Conservation (phyloP, 1,284 basidiomycete species). For the Termitomyces sp. region DNA sequence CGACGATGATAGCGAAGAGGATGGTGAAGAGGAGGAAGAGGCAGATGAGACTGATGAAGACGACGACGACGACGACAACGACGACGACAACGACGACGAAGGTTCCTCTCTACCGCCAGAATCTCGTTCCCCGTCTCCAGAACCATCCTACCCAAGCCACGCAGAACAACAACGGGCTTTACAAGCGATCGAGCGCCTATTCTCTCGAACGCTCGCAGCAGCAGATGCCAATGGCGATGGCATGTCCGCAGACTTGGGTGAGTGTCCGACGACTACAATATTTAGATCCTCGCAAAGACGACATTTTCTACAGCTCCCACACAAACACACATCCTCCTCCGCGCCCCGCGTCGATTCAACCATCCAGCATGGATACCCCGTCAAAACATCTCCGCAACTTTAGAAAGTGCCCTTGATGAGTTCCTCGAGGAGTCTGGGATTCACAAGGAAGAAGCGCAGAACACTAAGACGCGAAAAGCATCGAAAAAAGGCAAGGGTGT, state of each 20-base stretch:
- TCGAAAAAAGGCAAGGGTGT: conserved; percentile 33
- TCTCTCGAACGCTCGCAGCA: conserved; percentile 56
- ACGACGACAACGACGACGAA: conserved; percentile 23
- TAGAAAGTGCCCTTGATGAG: conserved; percentile 36
- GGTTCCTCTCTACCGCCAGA: conserved; percentile 14
- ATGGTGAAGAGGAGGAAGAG: conserved; percentile 26
- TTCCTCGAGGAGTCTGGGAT: conserved; percentile 31
- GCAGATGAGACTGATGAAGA: conserved; percentile 31
- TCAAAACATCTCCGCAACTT: conserved; percentile 47
- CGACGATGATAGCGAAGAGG: conserved; percentile 25
- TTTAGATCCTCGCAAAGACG: neutral
- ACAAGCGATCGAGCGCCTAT: conserved; percentile 51
- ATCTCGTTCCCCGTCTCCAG: conserved; percentile 17
- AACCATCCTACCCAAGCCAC: conserved; percentile 23
- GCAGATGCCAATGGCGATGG: conserved; percentile 50
- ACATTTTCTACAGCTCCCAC: conserved; percentile 47
- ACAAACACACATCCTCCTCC: conserved; percentile 64
- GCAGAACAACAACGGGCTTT: conserved; percentile 47
- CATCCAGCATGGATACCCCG: conserved; percentile 72
- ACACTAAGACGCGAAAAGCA: conserved; percentile 5
- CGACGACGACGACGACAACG: conserved; percentile 14
- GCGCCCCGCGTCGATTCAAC: conserved; percentile 62
- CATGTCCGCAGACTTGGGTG: conserved; percentile 59
- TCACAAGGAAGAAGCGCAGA: neutral
- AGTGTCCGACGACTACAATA: conserved; percentile 7